These are phyloP conservation scores for Trichosanthes cucumerina DNA, from an alignment of 306 rosid species.

Conservation along the genomic window DNA sequence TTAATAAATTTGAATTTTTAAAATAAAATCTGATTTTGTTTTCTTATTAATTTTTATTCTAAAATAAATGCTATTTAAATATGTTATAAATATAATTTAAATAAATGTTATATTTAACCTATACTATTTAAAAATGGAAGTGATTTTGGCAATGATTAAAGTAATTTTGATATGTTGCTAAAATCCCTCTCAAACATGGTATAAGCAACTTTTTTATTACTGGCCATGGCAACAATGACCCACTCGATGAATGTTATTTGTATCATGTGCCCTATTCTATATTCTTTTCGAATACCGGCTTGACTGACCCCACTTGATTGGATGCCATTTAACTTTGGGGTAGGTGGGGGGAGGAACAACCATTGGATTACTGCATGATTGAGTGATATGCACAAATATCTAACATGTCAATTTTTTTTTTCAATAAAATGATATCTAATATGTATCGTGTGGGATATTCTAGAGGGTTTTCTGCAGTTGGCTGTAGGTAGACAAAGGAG, in stretches of 20 bases:
- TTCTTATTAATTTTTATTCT: no score
- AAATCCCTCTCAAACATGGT: background rate
- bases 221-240: background rate
- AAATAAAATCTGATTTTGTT: no score
- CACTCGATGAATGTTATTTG: background rate
- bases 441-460: no score
- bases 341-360: no score
- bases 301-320: background rate
- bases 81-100: no score
- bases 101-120: no score
- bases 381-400: background rate
- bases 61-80: no score
- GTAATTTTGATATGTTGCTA: background rate
- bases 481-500: background rate
- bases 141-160: no score
- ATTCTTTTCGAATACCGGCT: background rate
- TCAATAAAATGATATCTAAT: conserved; percentile 12
- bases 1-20: no score
- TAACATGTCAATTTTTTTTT: background rate
- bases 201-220: background rate
- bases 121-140: no score
- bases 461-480: no score
- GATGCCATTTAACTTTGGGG: background rate
- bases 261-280: background rate
- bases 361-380: background rate